These are phyloP conservation scores for Fusarium sp. DNA, from an alignment of 2,329 filamentous ascomycete species.

Conservation along the genomic window DNA sequence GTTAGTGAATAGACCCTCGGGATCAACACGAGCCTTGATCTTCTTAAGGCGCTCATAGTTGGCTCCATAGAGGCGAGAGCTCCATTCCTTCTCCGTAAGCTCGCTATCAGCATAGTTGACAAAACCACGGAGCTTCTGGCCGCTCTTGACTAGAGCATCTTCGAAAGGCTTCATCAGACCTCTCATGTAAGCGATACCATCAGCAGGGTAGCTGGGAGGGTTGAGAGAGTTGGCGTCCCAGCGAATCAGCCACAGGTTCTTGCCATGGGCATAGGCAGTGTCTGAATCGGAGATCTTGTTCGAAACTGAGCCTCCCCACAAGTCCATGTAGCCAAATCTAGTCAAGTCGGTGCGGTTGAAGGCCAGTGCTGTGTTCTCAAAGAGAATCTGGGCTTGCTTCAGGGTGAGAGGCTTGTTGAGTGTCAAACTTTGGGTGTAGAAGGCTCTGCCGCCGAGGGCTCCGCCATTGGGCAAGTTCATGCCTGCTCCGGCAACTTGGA, in stretches of 20 bases:
- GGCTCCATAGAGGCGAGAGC: slow-evolving; percentile 41
- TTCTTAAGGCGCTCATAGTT: slow-evolving; percentile 42
- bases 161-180: slow-evolving; percentile 44
- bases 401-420: slow-evolving; percentile 45
- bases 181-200: slow-evolving; percentile 42
- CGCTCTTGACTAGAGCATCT: slow-evolving; percentile 31
- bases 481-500: slow-evolving; percentile 33
- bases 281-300: slow-evolving; percentile 39
- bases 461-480: slow-evolving; percentile 43
- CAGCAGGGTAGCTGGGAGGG: slow-evolving; percentile 27
- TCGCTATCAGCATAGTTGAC: slow-evolving; percentile 48
- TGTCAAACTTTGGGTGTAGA: slow-evolving; percentile 41
- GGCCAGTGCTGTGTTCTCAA: slow-evolving; percentile 33
- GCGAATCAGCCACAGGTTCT: slow-evolving; percentile 45
- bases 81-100: slow-evolving; percentile 43
- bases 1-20: slow-evolving; percentile 40
- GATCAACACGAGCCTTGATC: slow-evolving; percentile 41
- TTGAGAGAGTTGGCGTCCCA: slow-evolving; percentile 39
- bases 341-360: slow-evolving; percentile 45
- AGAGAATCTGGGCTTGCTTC: slow-evolving; percentile 35
- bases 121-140: slow-evolving; percentile 42
- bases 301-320: slow-evolving; percentile 44
- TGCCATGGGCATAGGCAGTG: slow-evolving; percentile 43
- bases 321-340: slow-evolving; percentile 44
- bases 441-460: slow-evolving; percentile 40